These are phyloP conservation scores for Leishmania major DNA, from an alignment of 208 protist species.

Conservation along the genomic window DNA sequence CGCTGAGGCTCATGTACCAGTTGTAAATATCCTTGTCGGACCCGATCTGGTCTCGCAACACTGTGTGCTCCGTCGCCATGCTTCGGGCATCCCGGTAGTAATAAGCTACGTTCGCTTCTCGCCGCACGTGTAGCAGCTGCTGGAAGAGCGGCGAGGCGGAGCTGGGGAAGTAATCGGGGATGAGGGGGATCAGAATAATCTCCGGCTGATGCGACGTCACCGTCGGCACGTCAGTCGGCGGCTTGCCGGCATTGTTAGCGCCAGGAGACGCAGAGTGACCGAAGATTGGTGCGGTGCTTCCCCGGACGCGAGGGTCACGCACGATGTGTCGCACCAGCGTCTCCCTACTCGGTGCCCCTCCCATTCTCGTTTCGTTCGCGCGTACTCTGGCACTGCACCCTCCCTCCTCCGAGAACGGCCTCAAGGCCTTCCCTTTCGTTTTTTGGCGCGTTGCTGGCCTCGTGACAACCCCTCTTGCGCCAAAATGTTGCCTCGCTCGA, in stretches of 20 bases:
- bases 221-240: not conserved
- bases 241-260: not conserved
- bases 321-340: conserved; percentile 53
- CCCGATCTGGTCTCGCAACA: conserved; percentile 20
- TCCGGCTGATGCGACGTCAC: conserved; percentile 26
- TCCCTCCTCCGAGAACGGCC: not conserved
- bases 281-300: not conserved
- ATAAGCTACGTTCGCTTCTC: conserved; percentile 41
- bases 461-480: not conserved
- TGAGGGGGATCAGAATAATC: conserved; percentile 64
- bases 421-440: not conserved
- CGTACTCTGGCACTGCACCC: not conserved
- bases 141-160: conserved; percentile 47
- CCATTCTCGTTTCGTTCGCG: conserved; percentile 27
- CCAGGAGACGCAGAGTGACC: not conserved
- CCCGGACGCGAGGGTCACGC: conserved; percentile 23
- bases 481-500: not conserved
- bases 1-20: conserved; percentile 64
- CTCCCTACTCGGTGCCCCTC: conserved; percentile 58
- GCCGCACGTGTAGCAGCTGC: conserved; percentile 48
- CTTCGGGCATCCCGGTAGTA: conserved; percentile 49
- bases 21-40: conserved; percentile 58
- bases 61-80: conserved; percentile 29
- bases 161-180: conserved; percentile 66
- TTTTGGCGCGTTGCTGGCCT: not conserved